Conservation (phyloP, 768 basidiomycete species). For the Russula brevipes region DNA sequence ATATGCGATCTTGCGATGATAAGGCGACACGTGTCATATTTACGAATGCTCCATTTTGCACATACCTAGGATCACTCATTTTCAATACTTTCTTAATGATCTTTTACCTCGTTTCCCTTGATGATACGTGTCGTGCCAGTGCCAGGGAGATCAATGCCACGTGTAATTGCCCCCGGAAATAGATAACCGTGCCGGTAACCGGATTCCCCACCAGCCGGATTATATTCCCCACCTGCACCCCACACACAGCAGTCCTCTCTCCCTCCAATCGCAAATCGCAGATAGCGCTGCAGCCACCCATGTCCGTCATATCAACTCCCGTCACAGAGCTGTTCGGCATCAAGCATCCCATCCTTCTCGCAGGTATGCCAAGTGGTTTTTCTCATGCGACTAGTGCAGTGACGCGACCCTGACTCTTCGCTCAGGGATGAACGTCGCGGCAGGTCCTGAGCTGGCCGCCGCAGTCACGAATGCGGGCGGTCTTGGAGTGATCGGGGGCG, state of each 20-base stretch:
- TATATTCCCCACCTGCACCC: background rate
- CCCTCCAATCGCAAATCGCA: too few species aligned
- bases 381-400: background rate
- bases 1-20: background rate
- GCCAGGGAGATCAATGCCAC: too few species aligned
- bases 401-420: background rate
- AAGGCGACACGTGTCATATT: slow-evolving; percentile 7
- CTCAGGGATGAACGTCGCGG: slow-evolving; percentile 62
- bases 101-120: background rate
- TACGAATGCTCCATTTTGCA: slow-evolving; percentile 19
- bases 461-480: slow-evolving; percentile 94
- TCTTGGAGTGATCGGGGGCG: slow-evolving; percentile 86
- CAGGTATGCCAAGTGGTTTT: slow-evolving; percentile 42
- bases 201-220: background rate
- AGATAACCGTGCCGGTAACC: too few species aligned
- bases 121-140: too few species aligned
- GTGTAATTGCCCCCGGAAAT: too few species aligned
- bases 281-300: slow-evolving; percentile 24
- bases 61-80: slow-evolving; percentile 20
- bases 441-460: slow-evolving; percentile 81
- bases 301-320: slow-evolving; percentile 73
- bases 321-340: slow-evolving; percentile 85
- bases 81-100: slow-evolving; percentile 7
- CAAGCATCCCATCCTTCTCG: slow-evolving; percentile 82
- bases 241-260: too few species aligned